Base-by-base conservation (phyloP, 2,329 filamentous ascomycete species). In the Fonsecaea pedrosoi region DNA sequence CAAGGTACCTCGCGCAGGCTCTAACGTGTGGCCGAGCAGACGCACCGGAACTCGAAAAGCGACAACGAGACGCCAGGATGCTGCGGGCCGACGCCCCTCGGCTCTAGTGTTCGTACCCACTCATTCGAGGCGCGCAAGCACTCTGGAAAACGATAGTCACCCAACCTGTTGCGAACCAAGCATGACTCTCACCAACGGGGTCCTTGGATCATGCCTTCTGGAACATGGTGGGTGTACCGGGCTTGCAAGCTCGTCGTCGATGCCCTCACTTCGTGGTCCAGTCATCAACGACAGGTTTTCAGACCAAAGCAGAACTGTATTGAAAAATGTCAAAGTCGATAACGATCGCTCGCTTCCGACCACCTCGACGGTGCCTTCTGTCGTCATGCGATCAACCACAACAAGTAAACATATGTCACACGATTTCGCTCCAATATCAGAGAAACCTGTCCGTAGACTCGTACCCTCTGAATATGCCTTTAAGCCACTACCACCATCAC, bases 211-310 rank as follows among this genome's bases (percentile, higher is more conserved):
- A 12, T 56, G 35, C 32, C 30, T 57, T 13, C 9, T 48, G 6
- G 18, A 54, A 25, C 42, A 7, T 12, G 15, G 5, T 6, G 30
- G n/a, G 45, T 25, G 45, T 34, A 54, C 32, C n/a, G 48, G 34
- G 10, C 60, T 54, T 15, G 18, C 60, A 37, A 25, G 38, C 32
- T 70, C 68, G 10, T 57, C 68, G 10, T 57, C 64, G 30, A 53
- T 69, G 12, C 68, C 64, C 15, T 71, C 68, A 10, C 68, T 71
- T 30, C 66, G 69, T 37, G 64, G 69, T 50, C 70, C 70, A 5
- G 58, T 70, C 45, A 70, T 68, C 35, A 60, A 63, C 58, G 64
- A 38, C 30, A 45, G 54, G 48, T 68, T 71, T 54, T 64, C 66
- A 15, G 48, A 66, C n/a, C 66, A 71, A 50, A 69, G 66, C 37